Evolutionary conservation across 2,329 filamentous ascomycete species (phyloP).

Genomic region (Penicillium polonicum): DNA sequence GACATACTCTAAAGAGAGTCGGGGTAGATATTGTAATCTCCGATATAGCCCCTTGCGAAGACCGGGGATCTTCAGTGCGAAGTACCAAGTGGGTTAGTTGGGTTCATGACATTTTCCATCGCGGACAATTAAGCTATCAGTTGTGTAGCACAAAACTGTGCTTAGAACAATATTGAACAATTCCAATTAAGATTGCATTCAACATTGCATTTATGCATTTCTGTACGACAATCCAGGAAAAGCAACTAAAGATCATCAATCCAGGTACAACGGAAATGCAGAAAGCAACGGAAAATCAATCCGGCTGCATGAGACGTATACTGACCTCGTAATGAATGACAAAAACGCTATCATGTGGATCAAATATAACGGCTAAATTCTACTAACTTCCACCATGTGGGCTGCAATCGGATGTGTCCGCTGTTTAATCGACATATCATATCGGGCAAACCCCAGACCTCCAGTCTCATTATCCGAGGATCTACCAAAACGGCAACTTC

Average conservation of each 20-base stretch:
- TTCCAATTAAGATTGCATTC: background rate
- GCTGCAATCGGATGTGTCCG: background rate
- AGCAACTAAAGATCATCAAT: background rate
- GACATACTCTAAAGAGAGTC: background rate
- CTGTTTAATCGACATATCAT: background rate
- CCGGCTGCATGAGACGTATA: slow-evolving; percentile 1
- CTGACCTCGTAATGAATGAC: background rate
- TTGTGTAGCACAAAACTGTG: background rate
- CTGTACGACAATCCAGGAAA: background rate
- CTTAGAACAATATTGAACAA: background rate
- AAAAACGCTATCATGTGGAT: background rate
- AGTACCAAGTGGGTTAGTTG: background rate
- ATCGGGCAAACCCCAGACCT: background rate
- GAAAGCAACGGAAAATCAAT: background rate
- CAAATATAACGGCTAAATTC: background rate
- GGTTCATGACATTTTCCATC: background rate
- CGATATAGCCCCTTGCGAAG: background rate
- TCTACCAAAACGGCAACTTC: background rate
- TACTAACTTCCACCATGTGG: background rate
- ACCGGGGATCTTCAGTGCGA: background rate
- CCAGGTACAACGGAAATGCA: background rate
- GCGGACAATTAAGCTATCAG: background rate
- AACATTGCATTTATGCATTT: background rate
- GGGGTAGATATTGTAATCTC: background rate
- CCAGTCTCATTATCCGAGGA: background rate